phyloP scores from a whole-genome alignment of 2,329 filamentous ascomycete genomes.

The Verticillium albo-atrum region DNA sequence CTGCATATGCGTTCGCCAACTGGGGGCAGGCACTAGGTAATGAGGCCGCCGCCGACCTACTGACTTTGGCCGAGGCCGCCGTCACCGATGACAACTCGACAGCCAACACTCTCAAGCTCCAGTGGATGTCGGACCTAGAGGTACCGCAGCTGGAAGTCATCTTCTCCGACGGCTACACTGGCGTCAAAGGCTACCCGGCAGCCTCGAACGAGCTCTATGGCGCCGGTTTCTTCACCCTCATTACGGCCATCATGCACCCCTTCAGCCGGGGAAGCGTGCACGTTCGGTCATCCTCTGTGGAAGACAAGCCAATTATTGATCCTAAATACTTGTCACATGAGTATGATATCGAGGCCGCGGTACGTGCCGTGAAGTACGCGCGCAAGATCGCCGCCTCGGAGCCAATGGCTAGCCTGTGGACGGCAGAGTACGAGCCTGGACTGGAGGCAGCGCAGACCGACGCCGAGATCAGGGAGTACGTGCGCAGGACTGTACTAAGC shows the following conservation, averaged over 20 bases:
- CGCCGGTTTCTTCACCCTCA: constrained; percentile 20
- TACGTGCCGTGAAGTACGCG: constrained; percentile 24
- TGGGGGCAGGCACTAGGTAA: constrained; percentile 31
- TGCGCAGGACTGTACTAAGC: constrained; percentile 11
- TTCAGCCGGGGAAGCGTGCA: constrained; percentile 26
- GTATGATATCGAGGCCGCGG: constrained; percentile 19
- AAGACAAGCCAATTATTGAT: constrained; percentile 25
- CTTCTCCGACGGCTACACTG: constrained; percentile 40
- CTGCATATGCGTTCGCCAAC: constrained; percentile 34
- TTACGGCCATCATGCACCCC: constrained; percentile 23
- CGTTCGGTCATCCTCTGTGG: constrained; percentile 26
- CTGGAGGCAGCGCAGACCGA: constrained; percentile 13
- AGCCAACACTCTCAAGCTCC: constrained; percentile 21
- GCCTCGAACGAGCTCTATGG: constrained; percentile 21
- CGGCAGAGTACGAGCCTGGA: constrained; percentile 27
- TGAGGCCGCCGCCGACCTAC: constrained; percentile 21
- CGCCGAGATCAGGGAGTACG: constrained; percentile 14
- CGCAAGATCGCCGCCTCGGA: constrained; percentile 23
- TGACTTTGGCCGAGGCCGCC: constrained; percentile 26
- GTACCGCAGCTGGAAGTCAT: constrained; percentile 38
- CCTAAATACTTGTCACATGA: constrained; percentile 21
- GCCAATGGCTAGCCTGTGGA: constrained; percentile 24
- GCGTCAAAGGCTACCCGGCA: constrained; percentile 28
- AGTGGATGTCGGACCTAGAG: no score
- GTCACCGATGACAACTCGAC: constrained; percentile 26